Evolutionary conservation across 768 basidiomycete genomes (phyloP).

Genomic region (Dioszegia hungarica): DNA sequence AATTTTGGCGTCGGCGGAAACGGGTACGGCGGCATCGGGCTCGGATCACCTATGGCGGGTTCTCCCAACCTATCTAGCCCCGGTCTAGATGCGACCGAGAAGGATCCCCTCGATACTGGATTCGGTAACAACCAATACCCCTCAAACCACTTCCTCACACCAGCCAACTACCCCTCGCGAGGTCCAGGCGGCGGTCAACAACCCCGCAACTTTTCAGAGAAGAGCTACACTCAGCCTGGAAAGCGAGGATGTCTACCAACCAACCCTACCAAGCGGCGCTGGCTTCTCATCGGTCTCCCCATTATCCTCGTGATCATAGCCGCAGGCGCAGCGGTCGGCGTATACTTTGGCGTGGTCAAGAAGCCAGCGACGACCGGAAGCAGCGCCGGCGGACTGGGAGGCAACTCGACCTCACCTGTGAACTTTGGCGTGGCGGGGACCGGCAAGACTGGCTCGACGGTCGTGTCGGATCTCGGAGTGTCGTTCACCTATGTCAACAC

Average conservation of each 20-base stretch:
- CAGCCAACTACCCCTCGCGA: conserved; percentile 4
- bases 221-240: not conserved
- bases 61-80: conserved; percentile 19
- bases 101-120: conserved; percentile 16
- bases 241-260: conserved; percentile 26
- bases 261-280: conserved; percentile 29
- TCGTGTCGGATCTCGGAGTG: conserved; percentile 36
- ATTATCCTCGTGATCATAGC: conserved; percentile 31
- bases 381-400: conserved; percentile 7
- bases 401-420: not conserved
- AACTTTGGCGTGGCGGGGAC: conserved; percentile 15
- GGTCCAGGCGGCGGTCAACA: not conserved
- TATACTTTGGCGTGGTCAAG: conserved; percentile 22
- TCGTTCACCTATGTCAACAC: conserved; percentile 42
- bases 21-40: conserved; percentile 1
- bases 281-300: conserved; percentile 35
- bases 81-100: conserved; percentile 13
- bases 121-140: conserved; percentile 26
- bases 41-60: not conserved
- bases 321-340: conserved; percentile 25
- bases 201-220: not conserved
- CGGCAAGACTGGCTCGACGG: conserved; percentile 32
- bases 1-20: conserved; percentile 5
- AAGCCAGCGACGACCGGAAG: conserved; percentile 4
- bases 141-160: conserved; percentile 24